Conservation (phyloP, 1,284 basidiomycete species). For the Microbotryum intermedium region DNA sequence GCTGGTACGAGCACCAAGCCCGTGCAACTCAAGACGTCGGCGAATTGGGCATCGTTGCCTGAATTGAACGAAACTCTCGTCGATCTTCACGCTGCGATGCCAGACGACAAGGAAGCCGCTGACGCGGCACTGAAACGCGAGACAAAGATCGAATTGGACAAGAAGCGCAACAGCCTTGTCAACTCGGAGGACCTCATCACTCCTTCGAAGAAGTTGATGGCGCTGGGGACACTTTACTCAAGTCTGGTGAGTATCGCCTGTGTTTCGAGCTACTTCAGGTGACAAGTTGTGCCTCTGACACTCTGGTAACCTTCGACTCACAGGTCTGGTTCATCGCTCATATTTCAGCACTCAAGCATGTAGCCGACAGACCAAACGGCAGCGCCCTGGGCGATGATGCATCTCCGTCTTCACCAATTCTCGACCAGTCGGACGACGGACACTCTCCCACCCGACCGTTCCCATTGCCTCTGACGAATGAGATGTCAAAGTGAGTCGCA, state of each 20-base stretch:
- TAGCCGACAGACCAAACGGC: conserved; percentile 4
- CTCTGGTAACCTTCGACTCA: not conserved
- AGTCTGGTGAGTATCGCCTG: conserved; percentile 60
- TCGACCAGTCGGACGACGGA: not conserved
- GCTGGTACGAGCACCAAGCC: conserved; percentile 2
- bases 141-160: conserved; percentile 60
- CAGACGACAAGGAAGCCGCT: not conserved
- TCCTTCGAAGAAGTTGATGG: conserved; percentile 64
- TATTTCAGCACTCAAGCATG: conserved; percentile 15
- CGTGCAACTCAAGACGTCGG: conserved; percentile 48
- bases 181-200: conserved; percentile 61
- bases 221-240: conserved; percentile 70
- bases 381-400: conserved; percentile 5
- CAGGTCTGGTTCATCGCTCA: conserved; percentile 29
- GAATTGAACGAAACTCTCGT: conserved; percentile 52
- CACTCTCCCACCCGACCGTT: conserved; percentile 38
- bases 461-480: conserved; percentile 64
- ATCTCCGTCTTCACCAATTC: not conserved
- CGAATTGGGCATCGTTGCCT: conserved; percentile 74
- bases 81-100: not conserved
- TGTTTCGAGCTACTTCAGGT: not conserved
- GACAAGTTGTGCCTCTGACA: not conserved
- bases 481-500: conserved; percentile 69
- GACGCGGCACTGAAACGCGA: conserved; percentile 46
- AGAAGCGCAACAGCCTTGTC: conserved; percentile 52